Evolutionary conservation across 768 basidiomycete genomes (phyloP).

Genomic region (Lepiota brunneoincarnata): DNA sequence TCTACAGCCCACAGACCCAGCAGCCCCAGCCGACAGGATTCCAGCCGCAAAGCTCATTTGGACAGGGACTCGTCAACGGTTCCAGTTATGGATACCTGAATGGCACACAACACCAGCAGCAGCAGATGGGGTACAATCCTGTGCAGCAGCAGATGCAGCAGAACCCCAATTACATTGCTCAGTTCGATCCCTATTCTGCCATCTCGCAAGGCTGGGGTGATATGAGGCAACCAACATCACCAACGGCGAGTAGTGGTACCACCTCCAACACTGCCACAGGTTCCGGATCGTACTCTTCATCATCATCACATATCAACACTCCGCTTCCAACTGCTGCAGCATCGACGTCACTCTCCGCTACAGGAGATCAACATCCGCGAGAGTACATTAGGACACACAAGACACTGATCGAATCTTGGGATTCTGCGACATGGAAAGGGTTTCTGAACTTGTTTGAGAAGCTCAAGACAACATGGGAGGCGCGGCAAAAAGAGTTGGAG

Average conservation of each 20-base stretch:
- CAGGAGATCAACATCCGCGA: constrained; percentile 59
- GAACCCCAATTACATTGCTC: constrained; percentile 44
- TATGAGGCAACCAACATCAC: constrained; percentile 11
- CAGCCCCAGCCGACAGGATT: constrained; percentile 21
- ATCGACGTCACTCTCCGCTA: constrained; percentile 24
- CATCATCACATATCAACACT: constrained; percentile 5
- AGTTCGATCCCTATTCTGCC: constrained; percentile 52
- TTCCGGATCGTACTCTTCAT: constrained; percentile 7
- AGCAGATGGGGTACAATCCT: constrained; percentile 33
- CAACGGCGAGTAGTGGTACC: constrained; percentile 17
- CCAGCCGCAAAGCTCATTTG: constrained; percentile 55
- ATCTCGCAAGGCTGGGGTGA: constrained; percentile 41
- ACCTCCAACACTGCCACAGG: constrained; percentile 17
- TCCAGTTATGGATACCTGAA: constrained; percentile 38
- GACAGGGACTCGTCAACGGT: constrained; percentile 44
- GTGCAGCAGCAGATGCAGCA: constrained; percentile 47
- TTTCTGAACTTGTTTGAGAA: constrained; percentile 58
- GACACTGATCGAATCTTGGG: constrained; percentile 68
- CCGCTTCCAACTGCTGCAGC: constrained; percentile 7
- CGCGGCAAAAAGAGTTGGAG: constrained; percentile 54
- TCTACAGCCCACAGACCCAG: constrained; percentile 15
- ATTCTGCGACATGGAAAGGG: constrained; percentile 70
- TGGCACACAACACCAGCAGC: constrained; percentile 24
- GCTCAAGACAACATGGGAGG: constrained; percentile 65
- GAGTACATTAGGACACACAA: constrained; percentile 68